Evolutionary conservation across 2,329 filamentous ascomycete species (phyloP), one percentile per base, ranked within the genome.

Genomic region (Nemania sp.): DNA sequence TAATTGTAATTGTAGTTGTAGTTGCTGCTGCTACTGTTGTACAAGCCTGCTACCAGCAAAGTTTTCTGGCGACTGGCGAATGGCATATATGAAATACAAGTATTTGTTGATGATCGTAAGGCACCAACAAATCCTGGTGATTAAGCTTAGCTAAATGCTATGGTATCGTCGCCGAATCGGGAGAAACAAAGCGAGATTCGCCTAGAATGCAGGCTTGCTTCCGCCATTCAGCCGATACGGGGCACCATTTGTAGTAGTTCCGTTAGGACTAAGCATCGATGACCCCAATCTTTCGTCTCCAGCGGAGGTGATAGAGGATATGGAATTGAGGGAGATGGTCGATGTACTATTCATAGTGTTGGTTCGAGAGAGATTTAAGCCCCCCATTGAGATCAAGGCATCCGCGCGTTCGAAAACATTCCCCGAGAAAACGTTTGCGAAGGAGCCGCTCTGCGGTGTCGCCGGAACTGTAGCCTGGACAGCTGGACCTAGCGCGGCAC

Each of bases 391-490:
- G 56, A 84, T 80, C 40, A 84, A 71, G 6, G 80, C 75, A 49
- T 84, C 81, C 0, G 82, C 82, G 15, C 82, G 73, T 62, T 84
- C 80, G 66, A 84, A 84, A n/a, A 84, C 79, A 59, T 82, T 77
- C 9, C 81, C 80, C 2, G 76, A 73, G 56, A 85, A 83, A 1
- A 78, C 76, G 14, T 73, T 72, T 6, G 77, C 76, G 64, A 85
- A 84, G 0, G 80, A 81, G 2, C 74, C 78, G 55, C 76, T 82
- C 65, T 83, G 78, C 8, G 84, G 84, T 0, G 84, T 90, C 2
- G 82, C 89, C 3, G 90, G 89, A 9, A 96, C 86, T 0, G 91
- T 97, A 1, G 92, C 91, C 72, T 96, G 91, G 49, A 91, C 90
- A 17, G 92, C 92, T 5, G 92, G 91, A 0, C 92, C 93, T 5